Evolutionary conservation across 441 rosid genomes (phyloP).

Genomic region (Adansonia madagascariensis): DNA sequence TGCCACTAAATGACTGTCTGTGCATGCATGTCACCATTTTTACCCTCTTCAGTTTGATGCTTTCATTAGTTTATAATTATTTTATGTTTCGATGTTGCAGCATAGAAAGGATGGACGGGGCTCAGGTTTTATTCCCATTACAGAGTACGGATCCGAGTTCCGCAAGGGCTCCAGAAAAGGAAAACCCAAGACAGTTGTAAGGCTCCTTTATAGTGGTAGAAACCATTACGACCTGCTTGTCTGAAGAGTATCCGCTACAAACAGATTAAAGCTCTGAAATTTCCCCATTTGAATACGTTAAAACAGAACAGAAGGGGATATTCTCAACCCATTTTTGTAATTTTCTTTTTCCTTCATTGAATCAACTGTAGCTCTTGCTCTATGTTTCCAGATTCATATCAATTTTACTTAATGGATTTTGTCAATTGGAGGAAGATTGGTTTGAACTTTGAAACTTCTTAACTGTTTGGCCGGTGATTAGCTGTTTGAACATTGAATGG

Average conservation of each 20-base stretch:
- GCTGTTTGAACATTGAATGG: not conserved
- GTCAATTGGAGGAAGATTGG: not conserved
- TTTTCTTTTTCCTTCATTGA: not conserved
- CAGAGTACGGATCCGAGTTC: constrained; percentile 81
- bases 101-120: constrained; percentile 64
- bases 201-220: constrained; percentile 82
- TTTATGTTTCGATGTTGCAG: constrained; percentile 38
- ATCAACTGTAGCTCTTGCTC: not conserved
- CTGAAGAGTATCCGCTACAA: constrained; percentile 27
- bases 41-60: not conserved
- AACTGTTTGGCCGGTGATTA: too few species aligned
- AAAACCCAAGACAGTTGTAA: constrained; percentile 65
- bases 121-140: constrained; percentile 75
- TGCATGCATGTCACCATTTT: not conserved
- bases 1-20: not conserved
- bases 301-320: not conserved
- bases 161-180: constrained; percentile 52
- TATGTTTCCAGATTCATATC: not conserved
- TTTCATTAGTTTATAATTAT: not conserved
- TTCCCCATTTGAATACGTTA: not conserved
- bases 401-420: not conserved
- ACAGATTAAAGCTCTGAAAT: not conserved
- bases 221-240: constrained; percentile 89
- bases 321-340: not conserved
- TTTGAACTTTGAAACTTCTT: not conserved